A percentile compares a stretch with the other conserved stretches of the same genome.
Evolutionary conservation across 2,329 filamentous ascomycete genomes (phyloP).

Genomic region (Leptodontidium sp.): DNA sequence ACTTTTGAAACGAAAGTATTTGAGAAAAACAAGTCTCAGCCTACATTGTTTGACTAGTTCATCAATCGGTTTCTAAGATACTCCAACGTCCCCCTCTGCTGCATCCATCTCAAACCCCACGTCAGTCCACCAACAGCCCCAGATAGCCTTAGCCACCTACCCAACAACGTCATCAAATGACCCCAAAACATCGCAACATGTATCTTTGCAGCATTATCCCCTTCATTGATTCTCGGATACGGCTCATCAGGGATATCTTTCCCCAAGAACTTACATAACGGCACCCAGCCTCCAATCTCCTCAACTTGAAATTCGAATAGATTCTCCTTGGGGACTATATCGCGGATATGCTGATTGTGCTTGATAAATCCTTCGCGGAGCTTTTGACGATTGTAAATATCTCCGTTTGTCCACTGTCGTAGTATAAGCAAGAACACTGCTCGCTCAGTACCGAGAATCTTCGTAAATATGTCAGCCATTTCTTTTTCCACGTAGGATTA

Average conservation of each 20-base stretch:
- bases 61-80: background rate
- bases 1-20: no score
- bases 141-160: background rate
- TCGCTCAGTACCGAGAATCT: background rate
- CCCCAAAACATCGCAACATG: slow-evolving; percentile 6
- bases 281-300: background rate
- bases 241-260: slow-evolving; percentile 15
- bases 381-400: slow-evolving; percentile 15
- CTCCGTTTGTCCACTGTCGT: background rate
- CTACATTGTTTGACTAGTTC: background rate
- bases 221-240: slow-evolving; percentile 20
- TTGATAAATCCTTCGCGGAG: slow-evolving; percentile 7
- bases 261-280: slow-evolving; percentile 11
- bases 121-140: background rate
- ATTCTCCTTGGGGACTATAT: background rate
- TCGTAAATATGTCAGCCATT: no score
- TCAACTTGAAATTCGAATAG: slow-evolving; percentile 12
- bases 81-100: background rate
- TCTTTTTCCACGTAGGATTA: no score
- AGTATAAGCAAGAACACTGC: background rate
- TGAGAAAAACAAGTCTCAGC: no score
- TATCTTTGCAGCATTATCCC: slow-evolving; percentile 11
- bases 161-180: background rate
- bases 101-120: slow-evolving; percentile 3
- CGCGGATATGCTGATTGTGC: slow-evolving; percentile 3